These are phyloP conservation scores for Talaromyces thailandensis DNA, from an alignment of 495 filamentous ascomycete genomes.

Conservation along the genomic window DNA sequence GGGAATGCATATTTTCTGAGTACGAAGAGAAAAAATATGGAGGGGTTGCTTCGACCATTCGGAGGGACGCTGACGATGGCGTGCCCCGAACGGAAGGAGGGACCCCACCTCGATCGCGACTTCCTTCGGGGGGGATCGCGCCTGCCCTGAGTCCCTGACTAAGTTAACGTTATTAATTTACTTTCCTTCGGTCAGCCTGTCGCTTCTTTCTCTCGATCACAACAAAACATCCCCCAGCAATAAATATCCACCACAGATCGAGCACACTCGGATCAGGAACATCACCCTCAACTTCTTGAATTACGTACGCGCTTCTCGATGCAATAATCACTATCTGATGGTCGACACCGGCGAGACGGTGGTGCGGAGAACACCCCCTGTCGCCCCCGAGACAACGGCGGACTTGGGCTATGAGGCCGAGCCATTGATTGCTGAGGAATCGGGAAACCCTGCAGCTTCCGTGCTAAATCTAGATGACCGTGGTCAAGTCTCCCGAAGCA, in stretches of 20 bases:
- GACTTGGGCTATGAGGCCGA: slow-evolving; percentile 9
- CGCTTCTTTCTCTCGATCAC: not conserved
- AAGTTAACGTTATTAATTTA: no score
- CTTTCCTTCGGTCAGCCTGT: not conserved
- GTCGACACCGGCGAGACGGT: not conserved
- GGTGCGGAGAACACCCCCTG: slow-evolving; percentile 1
- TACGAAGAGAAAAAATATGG: not conserved
- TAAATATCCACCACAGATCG: not conserved
- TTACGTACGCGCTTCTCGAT: not conserved
- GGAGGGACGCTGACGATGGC: not conserved
- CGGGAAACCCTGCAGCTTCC: slow-evolving; percentile 7
- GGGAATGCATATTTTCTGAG: not conserved
- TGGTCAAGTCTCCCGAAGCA: slow-evolving; percentile 53
- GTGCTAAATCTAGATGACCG: not conserved
- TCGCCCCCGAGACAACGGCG: slow-evolving; percentile 16
- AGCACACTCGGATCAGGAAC: not conserved
- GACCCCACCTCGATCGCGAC: slow-evolving; percentile 1
- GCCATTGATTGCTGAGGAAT: slow-evolving; percentile 11
- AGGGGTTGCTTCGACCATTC: not conserved
- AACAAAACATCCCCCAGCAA: not conserved
- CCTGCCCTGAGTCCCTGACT: no score
- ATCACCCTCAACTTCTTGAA: not conserved
- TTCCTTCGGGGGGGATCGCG: not conserved
- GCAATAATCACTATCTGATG: not conserved
- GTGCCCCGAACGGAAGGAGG: not conserved